Conservation (phyloP, 2,329 filamentous ascomycete species). For the Curvularia spicifera region DNA sequence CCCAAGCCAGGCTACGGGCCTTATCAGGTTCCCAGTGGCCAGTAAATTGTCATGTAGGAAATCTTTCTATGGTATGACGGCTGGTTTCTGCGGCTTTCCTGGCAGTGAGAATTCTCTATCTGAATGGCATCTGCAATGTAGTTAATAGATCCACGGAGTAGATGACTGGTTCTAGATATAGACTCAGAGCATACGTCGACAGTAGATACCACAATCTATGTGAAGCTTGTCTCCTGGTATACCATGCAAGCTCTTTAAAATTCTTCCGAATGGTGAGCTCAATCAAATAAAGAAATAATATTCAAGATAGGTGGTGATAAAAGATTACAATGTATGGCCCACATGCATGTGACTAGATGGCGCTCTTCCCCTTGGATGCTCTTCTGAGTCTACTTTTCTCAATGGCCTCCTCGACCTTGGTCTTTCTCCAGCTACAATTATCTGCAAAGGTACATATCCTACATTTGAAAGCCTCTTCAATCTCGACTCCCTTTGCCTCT, state of each 20-base stretch:
- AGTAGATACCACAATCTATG: background rate
- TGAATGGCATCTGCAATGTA: background rate
- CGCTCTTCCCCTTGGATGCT: conserved; percentile 32
- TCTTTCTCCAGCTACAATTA: conserved; percentile 76
- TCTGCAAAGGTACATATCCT: conserved; percentile 81
- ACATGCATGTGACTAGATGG: conserved; percentile 22
- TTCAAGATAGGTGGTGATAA: background rate
- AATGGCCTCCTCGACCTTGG: conserved; percentile 68
- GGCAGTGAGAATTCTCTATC: background rate
- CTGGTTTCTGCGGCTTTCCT: background rate
- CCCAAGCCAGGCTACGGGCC: conserved; percentile 59
- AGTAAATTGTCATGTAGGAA: conserved; percentile 14
- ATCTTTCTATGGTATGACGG: background rate
- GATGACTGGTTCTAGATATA: background rate
- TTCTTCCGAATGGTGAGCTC: background rate
- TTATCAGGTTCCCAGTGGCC: conserved; percentile 46
- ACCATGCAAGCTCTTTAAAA: background rate
- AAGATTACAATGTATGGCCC: background rate
- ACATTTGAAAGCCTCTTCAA: conserved; percentile 91
- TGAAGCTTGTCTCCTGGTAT: too few relatives aligned
- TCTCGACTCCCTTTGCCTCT: conserved; percentile 73
- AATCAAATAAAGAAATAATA: background rate
- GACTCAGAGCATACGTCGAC: background rate
- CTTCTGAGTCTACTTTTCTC: conserved; percentile 43
- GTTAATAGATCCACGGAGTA: background rate